Percentiles rank a stretch among this genome's conserved stretches.
These are phyloP conservation scores for Coniochaeta ligniaria DNA, from an alignment of 2,329 filamentous ascomycete genomes.

Conservation along the genomic window DNA sequence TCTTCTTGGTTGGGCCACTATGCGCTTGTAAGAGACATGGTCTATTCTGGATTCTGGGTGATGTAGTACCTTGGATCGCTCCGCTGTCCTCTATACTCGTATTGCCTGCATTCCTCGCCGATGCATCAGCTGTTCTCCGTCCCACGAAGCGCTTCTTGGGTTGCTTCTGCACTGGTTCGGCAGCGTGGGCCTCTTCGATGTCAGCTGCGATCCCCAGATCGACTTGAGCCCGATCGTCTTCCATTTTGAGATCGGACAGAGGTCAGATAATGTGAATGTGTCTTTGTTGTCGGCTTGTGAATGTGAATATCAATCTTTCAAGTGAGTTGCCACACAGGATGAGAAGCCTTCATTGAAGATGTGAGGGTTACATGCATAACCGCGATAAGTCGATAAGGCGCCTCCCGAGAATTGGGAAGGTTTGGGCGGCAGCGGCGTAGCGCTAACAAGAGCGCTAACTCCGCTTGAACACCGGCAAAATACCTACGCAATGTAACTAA, in stretches of 20 bases:
- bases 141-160: slow-evolving; percentile 93
- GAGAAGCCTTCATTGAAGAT: background rate
- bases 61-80: slow-evolving; percentile 59
- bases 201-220: slow-evolving; percentile 65
- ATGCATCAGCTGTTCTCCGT: slow-evolving; percentile 62
- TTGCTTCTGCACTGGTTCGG: slow-evolving; percentile 42
- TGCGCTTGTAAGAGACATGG: slow-evolving; percentile 6
- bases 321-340: background rate
- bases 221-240: slow-evolving; percentile 64
- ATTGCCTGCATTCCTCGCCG: slow-evolving; percentile 33
- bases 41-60: background rate
- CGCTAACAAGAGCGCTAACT: background rate
- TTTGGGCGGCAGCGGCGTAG: background rate
- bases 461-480: background rate
- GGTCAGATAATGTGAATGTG: background rate
- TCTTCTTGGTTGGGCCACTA: slow-evolving; percentile 66
- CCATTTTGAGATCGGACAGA: slow-evolving; percentile 44
- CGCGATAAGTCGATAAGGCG: background rate
- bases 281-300: background rate
- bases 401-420: too few species aligned
- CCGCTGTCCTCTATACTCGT: slow-evolving; percentile 49
- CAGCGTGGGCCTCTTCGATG: slow-evolving; percentile 43
- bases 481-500: background rate
- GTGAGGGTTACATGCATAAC: background rate
- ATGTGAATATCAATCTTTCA: background rate